Percentiles rank a stretch among this genome's conserved stretches.
These are phyloP conservation scores for Chernovozyma sophiae-reginae DNA, from an alignment of 1,139 yeast species.

Conservation along the genomic window DNA sequence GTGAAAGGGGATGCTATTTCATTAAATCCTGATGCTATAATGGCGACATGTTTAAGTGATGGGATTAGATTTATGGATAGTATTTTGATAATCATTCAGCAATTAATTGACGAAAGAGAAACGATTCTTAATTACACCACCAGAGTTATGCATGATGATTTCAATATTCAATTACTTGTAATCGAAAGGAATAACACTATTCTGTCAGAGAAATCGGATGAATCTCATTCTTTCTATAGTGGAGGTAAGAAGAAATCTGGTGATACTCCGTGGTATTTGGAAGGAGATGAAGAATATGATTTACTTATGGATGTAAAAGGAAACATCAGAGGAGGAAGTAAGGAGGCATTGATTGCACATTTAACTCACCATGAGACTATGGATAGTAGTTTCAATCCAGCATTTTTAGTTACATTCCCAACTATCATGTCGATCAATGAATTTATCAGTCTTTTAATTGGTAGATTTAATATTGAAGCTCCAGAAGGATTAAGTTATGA, in stretches of 20 bases:
- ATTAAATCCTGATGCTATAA: slow-evolving; percentile 44
- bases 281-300: slow-evolving; percentile 72
- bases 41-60: slow-evolving; percentile 43
- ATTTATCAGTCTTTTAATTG: slow-evolving; percentile 56
- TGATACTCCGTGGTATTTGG: slow-evolving; percentile 76
- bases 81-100: slow-evolving; percentile 46
- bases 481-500: slow-evolving; percentile 87
- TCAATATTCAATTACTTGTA: slow-evolving; percentile 56
- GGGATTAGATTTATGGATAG: slow-evolving; percentile 43
- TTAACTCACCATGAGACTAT: slow-evolving; percentile 73
- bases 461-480: slow-evolving; percentile 69
- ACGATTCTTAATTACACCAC: slow-evolving; percentile 68
- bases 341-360: slow-evolving; percentile 75
- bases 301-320: slow-evolving; percentile 72
- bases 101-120: slow-evolving; percentile 66
- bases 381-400: slow-evolving; percentile 66
- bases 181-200: slow-evolving; percentile 61
- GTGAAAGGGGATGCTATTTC: slow-evolving; percentile 44
- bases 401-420: slow-evolving; percentile 71
- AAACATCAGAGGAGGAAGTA: slow-evolving; percentile 79
- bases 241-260: slow-evolving; percentile 31
- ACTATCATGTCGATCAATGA: slow-evolving; percentile 71
- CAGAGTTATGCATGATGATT: slow-evolving; percentile 71
- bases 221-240: slow-evolving; percentile 32
- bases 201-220: slow-evolving; percentile 33